A percentile compares a stretch with the other conserved stretches of the same genome.
Evolutionary conservation across 2,329 filamentous ascomycete genomes (phyloP).

Genomic region (Drechslerella coelobrocha): DNA sequence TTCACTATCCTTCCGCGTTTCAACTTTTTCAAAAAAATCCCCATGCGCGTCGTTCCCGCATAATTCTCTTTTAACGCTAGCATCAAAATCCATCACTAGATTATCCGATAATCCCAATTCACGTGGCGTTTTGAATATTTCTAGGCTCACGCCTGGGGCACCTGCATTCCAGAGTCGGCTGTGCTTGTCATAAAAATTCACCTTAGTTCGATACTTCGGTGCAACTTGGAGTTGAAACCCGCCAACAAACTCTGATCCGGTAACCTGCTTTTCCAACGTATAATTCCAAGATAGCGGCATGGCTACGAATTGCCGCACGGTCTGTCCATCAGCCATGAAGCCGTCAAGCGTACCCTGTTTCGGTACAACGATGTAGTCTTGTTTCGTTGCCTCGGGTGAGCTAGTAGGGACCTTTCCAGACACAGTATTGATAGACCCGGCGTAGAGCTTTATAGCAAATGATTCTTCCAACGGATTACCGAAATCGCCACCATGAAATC

Average conservation of each 20-base stretch:
- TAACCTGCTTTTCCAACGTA: slow-evolving; percentile 8
- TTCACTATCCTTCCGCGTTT: too few species aligned
- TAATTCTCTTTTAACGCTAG: neutral
- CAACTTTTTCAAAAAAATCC: too few species aligned
- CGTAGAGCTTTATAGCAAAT: slow-evolving; percentile 1
- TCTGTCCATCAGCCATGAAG: neutral
- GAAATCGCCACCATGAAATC: neutral
- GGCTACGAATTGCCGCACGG: slow-evolving; percentile 12
- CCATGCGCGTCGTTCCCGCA: neutral
- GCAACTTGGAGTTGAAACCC: slow-evolving; percentile 16
- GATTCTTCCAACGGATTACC: neutral
- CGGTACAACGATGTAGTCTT: slow-evolving; percentile 11
- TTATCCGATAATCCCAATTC: neutral
- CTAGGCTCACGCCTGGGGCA: neutral
- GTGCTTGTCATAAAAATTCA: neutral
- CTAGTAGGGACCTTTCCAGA: neutral
- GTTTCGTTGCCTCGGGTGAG: neutral
- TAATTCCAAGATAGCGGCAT: slow-evolving; percentile 15
- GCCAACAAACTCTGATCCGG: neutral
- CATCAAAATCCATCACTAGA: neutral
- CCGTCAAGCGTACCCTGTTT: neutral
- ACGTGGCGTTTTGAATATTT: neutral
- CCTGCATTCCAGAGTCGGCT: neutral
- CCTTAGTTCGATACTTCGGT: neutral
- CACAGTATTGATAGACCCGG: slow-evolving; percentile 11